Base-by-base conservation (phyloP, 768 basidiomycete species). In the Tremella fuciformis region DNA sequence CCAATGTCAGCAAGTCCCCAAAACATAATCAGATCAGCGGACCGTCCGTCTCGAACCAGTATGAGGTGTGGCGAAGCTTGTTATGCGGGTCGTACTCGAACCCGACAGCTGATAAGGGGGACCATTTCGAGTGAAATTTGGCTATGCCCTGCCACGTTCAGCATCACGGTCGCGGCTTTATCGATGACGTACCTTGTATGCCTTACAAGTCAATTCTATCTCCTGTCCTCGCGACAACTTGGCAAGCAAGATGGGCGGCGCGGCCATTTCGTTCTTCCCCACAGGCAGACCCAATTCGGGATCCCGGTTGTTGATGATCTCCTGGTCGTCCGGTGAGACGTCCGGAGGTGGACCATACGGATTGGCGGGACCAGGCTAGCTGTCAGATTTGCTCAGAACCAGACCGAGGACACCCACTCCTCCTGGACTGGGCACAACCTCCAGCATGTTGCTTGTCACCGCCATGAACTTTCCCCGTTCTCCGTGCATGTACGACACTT, bases 1-100 rank as follows among this genome's bases (percentile, higher is more conserved):
- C 24, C 8, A 24, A 8, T 19, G 29, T 37, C 13, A 49, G 46
- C 15, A 39, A 59, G 18, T 21, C 15, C 19, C 26, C 46, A 25
- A 46, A 22, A 22, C 29, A 52, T 8, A 8, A n/a, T 6, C 2
- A 3, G 22, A 4, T 59, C 4, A 34, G 11, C 76, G 51, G 48
- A 78, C 77, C 67, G 58, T 77, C 74, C 25, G 72, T 70, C 65
- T 99, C 96, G 73, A 82, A 90, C 96, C 96, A 98, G 77, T 96
- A 85, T 1, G 88, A 85, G 2, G 96, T 98, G 78, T 99, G 96
- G 53, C 92, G 85, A 29, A 99, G 81, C 76, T 91, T 91, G 80
- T 99, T 99, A 81, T 97, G 83, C 13, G 96, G 96, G 77, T 99
- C 96, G 63, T 99, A 99, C 79, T 99, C 96, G 64, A 94, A 98